Evolutionary conservation across 2,329 filamentous ascomycete genomes (phyloP), one percentile per base, ranked within the genome.

Genomic region (Aspergillus vadensis): DNA sequence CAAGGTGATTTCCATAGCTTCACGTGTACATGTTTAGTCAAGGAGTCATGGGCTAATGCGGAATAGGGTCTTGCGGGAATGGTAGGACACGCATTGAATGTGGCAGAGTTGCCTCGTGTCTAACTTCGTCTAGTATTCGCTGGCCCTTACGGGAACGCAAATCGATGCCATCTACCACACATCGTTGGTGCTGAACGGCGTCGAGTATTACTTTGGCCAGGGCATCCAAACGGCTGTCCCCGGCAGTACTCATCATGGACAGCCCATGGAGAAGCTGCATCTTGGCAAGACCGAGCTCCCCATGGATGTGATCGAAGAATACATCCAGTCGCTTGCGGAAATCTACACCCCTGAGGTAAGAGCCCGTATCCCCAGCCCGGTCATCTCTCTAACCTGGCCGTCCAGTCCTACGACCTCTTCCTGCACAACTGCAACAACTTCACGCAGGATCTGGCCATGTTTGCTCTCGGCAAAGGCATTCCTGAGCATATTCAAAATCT

Each of bases 401-500:
- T 25, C 8, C 65, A 92, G 86, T 90, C 91, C 0, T 98, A 98
- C 71, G 92, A 97, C 72, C 80, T 97, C 5, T 97, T 91, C 80
- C 69, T 85, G 27, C 92, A 97, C 77, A 99, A 99, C 74, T 98
- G 94, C 81, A 99, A 98, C 79, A 97, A 97, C 76, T 99, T 98
- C 76, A 91, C 91, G 3, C 94, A 98, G 71, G 92, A 97, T 63
- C 88, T 98, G 66, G 82, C 91, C 64, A 95, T 91, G 76, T 98
- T 98, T 65, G 81, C 98, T 0, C 81, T 97, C 1, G 94, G 95
- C 21, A 90, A 88, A 67, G 91, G 91, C 2, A 98, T 98, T 61
- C 95, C 95, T 0, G 85, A 88, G 1, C 88, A 96, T 69, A 98
- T 99, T 66, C 85, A 86, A 30, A 91, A 89, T 66, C 88, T 98